Base-by-base conservation (phyloP, 2,329 filamentous ascomycete species). In the Alternaria conjuncta region DNA sequence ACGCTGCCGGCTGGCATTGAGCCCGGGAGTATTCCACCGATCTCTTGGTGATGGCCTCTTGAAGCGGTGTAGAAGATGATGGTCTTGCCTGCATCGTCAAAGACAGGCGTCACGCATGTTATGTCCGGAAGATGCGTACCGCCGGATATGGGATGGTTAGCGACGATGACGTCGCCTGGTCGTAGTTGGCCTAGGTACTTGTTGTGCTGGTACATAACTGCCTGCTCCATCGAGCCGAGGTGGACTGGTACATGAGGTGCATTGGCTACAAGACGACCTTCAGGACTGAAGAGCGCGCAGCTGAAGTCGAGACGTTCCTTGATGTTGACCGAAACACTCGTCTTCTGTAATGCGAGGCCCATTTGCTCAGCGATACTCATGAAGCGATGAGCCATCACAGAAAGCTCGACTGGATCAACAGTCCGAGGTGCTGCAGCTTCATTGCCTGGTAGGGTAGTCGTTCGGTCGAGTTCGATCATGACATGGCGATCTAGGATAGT, bases 1-100 rank as follows among this genome's bases (percentile, higher is more conserved):
- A 79, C 83, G 4, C 81, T 83, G 25, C 82, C 83, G 2, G 83
- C 81, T 2, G 79, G 79, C 78, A 82, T 81, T 3, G 78, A 80
- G 0, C 73, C 74, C 0, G 75, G 72, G 2, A 70, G 63, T 9
- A 77, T 72, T 23, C 75, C 75, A 30, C 75, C 75, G 45, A 77
- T 76, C 32, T 77, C 74, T 3, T 64, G 64, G 46, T 77, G 74
- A 47, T 77, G 74, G 3, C 73, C 74, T 10, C 74, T 59, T 0
- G 70, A 74, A n/a, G 74, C 74, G 5, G 67, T 66, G 55, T 72
- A 76, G 64, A 76, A 75, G 13, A 69, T 49, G 28, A 57, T 58
- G 30, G 72, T 71, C 6, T 76, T 57, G 3, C 64, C 63, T 9
- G 68, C 67, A 6, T 66, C 59, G 30, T 68, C 60, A 45, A 76